phyloP scores from a whole-genome alignment of 1,284 basidiomycete genomes.

The Cerioporus squamosus region DNA sequence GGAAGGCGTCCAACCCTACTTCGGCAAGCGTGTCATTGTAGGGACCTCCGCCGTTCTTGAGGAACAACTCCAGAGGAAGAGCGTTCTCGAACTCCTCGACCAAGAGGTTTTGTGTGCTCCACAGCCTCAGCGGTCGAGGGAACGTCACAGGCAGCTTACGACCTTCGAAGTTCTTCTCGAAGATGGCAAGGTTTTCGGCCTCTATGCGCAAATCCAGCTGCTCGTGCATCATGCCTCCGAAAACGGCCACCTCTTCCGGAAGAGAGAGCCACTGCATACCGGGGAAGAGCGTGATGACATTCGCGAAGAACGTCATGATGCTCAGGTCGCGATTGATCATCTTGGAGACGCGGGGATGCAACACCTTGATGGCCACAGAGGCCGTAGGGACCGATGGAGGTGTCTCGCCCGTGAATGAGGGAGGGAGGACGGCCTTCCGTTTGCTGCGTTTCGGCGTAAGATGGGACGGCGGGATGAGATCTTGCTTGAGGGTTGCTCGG shows the following conservation, averaged over 20 bases:
- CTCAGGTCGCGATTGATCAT: conserved; percentile 88
- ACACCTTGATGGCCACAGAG: conserved; percentile 93
- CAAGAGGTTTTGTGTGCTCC: conserved; percentile 82
- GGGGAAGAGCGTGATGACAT: conserved; percentile 79
- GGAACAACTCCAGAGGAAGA: conserved; percentile 86
- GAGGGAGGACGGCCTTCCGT: conserved; percentile 52
- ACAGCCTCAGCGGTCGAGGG: conserved; percentile 83
- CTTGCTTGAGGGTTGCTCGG: conserved; percentile 80
- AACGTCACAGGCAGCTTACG: conserved; percentile 86
- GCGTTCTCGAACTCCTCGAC: conserved; percentile 96
- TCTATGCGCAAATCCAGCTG: conserved; percentile 94
- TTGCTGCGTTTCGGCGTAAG: conserved; percentile 67
- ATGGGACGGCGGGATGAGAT: conserved; percentile 85
- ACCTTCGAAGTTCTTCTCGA: conserved; percentile 86
- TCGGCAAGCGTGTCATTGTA: conserved; percentile 92
- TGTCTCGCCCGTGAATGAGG: conserved; percentile 61
- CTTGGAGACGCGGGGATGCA: conserved; percentile 86
- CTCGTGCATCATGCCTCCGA: conserved; percentile 96
- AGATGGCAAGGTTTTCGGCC: conserved; percentile 85
- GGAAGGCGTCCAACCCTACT: conserved; percentile 92
- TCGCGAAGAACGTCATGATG: conserved; percentile 95
- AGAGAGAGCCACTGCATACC: conserved; percentile 98
- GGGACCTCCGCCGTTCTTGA: conserved; percentile 89
- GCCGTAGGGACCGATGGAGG: conserved; percentile 76
- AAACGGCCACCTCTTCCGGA: conserved; percentile 94